Conservation (phyloP, 1,139 yeast genomes). For the Candida gigantensis region DNA sequence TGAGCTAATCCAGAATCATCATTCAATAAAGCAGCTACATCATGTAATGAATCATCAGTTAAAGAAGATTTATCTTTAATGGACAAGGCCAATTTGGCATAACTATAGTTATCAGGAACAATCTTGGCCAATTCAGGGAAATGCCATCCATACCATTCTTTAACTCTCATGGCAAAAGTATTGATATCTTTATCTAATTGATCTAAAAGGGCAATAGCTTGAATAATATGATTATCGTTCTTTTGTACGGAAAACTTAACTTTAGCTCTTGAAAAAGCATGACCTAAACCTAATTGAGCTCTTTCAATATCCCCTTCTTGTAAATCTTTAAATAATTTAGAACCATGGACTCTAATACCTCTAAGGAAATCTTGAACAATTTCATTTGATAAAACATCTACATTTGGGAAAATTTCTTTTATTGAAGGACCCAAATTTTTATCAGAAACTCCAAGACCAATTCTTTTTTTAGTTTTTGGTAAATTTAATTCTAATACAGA, state of each 20-base stretch:
- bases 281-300: conserved; percentile 96
- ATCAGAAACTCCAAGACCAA: conserved; percentile 89
- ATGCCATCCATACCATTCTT: conserved; percentile 99
- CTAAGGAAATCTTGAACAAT: conserved; percentile 93
- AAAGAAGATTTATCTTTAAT: conserved; percentile 93
- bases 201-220: conserved; percentile 95
- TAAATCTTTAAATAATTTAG: conserved; percentile 91
- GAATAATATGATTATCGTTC: conserved; percentile 98
- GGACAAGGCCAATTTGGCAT: conserved; percentile 84
- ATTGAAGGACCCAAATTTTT: conserved; percentile 95
- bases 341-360: conserved; percentile 90
- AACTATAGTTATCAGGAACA: conserved; percentile 92
- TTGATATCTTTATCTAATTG: conserved; percentile 96
- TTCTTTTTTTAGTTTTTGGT: conserved; percentile 89
- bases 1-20: conserved; percentile 92
- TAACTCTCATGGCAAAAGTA: conserved; percentile 96
- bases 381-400: conserved; percentile 90
- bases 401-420: conserved; percentile 82
- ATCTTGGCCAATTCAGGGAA: conserved; percentile 98
- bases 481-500: conserved; percentile 79
- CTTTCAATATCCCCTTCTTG: conserved; percentile 81
- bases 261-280: conserved; percentile 96
- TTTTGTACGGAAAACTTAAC: conserved; percentile 96
- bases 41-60: conserved; percentile 83
- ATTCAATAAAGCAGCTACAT: conserved; percentile 81